Evolutionary conservation across 2,329 filamentous ascomycete species (phyloP).

Genomic region (Arthrocladium fulminans): DNA sequence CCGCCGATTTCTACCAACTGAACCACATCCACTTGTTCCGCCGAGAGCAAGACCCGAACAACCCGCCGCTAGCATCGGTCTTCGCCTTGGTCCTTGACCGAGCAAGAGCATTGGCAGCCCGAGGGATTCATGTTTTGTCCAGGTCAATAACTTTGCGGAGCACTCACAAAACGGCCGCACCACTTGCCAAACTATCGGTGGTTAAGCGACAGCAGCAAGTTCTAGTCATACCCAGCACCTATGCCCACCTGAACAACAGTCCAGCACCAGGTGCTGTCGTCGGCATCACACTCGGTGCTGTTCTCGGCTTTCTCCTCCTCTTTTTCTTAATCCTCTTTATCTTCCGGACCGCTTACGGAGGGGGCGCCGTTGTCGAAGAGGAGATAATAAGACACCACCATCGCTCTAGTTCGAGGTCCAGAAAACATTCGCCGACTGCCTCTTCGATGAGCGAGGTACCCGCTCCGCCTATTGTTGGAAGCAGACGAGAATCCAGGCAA

Average conservation of each 20-base stretch:
- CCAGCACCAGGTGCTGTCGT: slow-evolving; percentile 41
- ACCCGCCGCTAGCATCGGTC: slow-evolving; percentile 16
- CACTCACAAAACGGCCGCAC: not conserved
- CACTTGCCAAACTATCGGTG: not conserved
- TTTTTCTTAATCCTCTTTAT: slow-evolving; percentile 37
- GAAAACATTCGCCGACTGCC: not conserved
- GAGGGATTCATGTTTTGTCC: not conserved
- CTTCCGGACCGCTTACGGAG: not conserved
- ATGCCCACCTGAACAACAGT: slow-evolving; percentile 45
- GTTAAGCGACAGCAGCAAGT: slow-evolving; percentile 22
- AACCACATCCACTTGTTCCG: not conserved
- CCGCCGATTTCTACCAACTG: not conserved
- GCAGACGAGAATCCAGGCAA: not conserved
- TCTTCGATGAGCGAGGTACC: slow-evolving; percentile 3
- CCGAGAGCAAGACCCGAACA: slow-evolving; percentile 3
- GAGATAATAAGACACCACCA: not conserved
- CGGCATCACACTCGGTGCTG: slow-evolving; percentile 39
- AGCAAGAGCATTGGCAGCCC: slow-evolving; percentile 11
- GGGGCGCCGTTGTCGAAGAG: not conserved
- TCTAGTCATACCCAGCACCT: slow-evolving; percentile 52
- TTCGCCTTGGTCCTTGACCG: slow-evolving; percentile 19
- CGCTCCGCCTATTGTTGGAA: not conserved
- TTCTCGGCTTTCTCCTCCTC: slow-evolving; percentile 45
- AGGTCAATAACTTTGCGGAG: not conserved
- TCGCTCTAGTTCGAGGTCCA: not conserved